Base-by-base conservation (phyloP, 768 basidiomycete species). In the Tricholoma hemisulphureum region DNA sequence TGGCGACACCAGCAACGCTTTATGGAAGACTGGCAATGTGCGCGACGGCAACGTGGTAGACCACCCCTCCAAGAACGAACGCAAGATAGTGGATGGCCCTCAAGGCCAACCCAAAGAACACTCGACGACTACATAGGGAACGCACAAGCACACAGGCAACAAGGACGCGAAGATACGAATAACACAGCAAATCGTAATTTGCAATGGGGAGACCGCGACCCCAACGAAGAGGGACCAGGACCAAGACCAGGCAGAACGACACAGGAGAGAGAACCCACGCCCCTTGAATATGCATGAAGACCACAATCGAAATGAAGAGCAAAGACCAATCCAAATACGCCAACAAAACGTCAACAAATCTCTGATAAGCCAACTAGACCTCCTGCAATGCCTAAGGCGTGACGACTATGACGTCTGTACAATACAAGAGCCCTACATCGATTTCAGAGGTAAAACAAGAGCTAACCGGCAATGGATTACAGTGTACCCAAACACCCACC, bases 401-500 rank as follows among this genome's bases (percentile, higher is more conserved):
- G n/a, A 51, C 14, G 49, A 28, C 1, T 51, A 51, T 13, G 49
- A 51, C 49, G 5, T 51, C 14, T 51, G 49, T 16, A 9, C 18
- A 21, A 29, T 51, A 51, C 49, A 51, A 51, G 49, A 51, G 18
- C 49, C 49, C 6, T 51, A 51, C 28, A 51, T 51, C 2, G 28
- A 51, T 29, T 28, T 51, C 28, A 31, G 26, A n/a, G 49, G 49
- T 31, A 29, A 51, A 51, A 51, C 49, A n/a, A 28, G 21, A 20
- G 49, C 49, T n/a, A 51, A 51, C 49, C 5, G 29, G 18, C 5
- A 51, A 11, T 51, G 49, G 49, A 11, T 26, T 1, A 9, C 14
- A 2, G 28, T 49, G 28, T 49, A 49, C 58, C 72, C 61, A 6
- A 41, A 8, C 9, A 41, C 39, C 18, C 39, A 41, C 18, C 6